Conservation (phyloP, 1,284 basidiomycete genomes). For the Trichosporon sp. region DNA sequence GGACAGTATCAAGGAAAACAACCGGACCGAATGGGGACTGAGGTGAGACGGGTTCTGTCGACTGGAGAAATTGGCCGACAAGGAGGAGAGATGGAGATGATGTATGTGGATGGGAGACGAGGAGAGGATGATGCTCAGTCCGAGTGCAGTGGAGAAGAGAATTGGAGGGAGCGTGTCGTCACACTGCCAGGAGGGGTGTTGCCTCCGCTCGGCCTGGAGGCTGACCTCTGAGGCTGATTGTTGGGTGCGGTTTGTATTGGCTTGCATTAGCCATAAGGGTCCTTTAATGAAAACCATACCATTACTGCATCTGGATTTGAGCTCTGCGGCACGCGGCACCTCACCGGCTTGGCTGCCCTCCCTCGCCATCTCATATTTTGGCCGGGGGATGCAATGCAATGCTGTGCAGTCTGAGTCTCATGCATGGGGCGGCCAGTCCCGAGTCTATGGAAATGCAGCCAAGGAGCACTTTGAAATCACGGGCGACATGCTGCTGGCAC, state of each 20-base stretch:
- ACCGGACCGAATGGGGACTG: background rate
- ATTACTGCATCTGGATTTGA: background rate
- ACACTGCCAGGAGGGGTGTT: background rate
- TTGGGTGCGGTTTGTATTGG: background rate
- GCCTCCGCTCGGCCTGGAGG: background rate
- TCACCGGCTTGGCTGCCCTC: background rate
- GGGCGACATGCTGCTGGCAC: no score
- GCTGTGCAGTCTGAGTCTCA: no score
- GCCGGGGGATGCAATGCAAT: no score
- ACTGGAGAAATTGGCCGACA: background rate
- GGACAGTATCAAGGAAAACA: background rate
- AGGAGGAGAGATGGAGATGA: background rate
- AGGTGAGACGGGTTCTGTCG: background rate
- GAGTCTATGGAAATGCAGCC: no score
- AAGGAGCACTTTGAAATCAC: no score
- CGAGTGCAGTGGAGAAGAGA: conserved; percentile 4
- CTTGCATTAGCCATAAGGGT: background rate
- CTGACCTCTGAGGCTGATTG: background rate
- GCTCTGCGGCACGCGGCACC: background rate
- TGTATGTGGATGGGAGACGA: conserved; percentile 5
- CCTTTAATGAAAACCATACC: background rate
- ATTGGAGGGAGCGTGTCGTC: conserved; percentile 7
- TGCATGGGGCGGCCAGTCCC: no score
- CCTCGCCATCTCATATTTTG: no score
- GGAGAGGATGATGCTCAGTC: background rate